phyloP scores from a whole-genome alignment of 2,329 filamentous ascomycete species.

The Penicillium expansum region DNA sequence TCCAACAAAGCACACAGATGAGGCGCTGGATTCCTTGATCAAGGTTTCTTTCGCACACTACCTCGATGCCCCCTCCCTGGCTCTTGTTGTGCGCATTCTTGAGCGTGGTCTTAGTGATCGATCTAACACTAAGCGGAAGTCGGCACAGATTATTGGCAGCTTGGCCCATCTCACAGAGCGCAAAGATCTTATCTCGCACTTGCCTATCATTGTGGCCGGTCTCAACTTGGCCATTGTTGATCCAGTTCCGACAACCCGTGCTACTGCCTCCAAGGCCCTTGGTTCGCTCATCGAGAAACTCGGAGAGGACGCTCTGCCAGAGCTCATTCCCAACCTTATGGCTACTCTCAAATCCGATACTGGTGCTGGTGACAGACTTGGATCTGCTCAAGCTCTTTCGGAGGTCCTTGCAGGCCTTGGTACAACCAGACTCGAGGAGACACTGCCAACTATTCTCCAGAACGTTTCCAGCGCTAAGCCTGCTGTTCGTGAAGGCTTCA shows the following conservation, averaged over 20 bases:
- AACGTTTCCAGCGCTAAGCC: constrained; percentile 91
- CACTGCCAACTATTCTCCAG: constrained; percentile 89
- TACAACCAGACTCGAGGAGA: constrained; percentile 89
- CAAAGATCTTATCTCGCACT: constrained; percentile 85
- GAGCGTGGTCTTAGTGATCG: constrained; percentile 88
- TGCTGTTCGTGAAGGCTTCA: constrained; percentile 93
- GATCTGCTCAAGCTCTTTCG: constrained; percentile 91
- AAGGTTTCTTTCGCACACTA: constrained; percentile 99
- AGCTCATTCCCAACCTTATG: constrained; percentile 97
- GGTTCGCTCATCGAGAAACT: constrained; percentile 98
- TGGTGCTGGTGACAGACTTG: constrained; percentile 90
- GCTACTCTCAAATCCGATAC: constrained; percentile 95
- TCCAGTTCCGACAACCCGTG: constrained; percentile 91
- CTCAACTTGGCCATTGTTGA: constrained; percentile 87
- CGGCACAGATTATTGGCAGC: constrained; percentile 96
- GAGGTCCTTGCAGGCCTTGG: constrained; percentile 95
- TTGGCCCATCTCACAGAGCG: constrained; percentile 94
- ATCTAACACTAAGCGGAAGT: constrained; percentile 93
- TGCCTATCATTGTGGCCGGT: constrained; percentile 88
- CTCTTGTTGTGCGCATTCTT: constrained; percentile 89
- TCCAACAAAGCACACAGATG: constrained; percentile 94
- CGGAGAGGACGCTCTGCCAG: constrained; percentile 91
- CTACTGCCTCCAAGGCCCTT: constrained; percentile 91
- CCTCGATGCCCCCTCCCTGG: constrained; percentile 92
- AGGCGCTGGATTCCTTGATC: constrained; percentile 88